Conservation (phyloP, 768 basidiomycete genomes). For the Mycena albidolilacea region DNA sequence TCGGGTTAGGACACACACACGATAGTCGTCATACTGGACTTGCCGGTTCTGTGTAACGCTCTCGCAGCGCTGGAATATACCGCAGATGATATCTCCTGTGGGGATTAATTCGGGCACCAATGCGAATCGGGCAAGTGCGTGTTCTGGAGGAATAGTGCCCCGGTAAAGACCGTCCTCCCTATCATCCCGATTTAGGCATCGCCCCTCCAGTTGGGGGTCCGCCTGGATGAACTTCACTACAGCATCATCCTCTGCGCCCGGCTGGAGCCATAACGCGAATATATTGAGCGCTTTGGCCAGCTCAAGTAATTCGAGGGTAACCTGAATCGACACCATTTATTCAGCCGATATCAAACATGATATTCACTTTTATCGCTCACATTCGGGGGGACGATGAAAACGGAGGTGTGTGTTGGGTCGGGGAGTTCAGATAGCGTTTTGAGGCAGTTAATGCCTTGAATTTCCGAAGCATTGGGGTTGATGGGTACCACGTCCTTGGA, state of each 20-base stretch:
- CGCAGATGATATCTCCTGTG: too few relatives aligned
- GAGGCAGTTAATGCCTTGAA: constrained; percentile 62
- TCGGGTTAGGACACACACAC: too few relatives aligned
- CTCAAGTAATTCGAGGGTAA: constrained; percentile 65
- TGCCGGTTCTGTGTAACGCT: too few relatives aligned
- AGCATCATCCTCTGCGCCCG: constrained; percentile 66
- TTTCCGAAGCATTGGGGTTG: constrained; percentile 59
- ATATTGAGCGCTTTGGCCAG: constrained; percentile 60
- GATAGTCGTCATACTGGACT: too few relatives aligned
- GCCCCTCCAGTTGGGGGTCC: constrained; percentile 5
- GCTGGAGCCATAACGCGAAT: constrained; percentile 75
- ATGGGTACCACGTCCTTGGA: constrained; percentile 64
- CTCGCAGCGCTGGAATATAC: too few relatives aligned
- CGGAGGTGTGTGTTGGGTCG: constrained; percentile 58
- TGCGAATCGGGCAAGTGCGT: too few relatives aligned
- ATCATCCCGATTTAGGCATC: neutral
- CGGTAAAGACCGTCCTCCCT: too few relatives aligned
- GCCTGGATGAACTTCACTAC: constrained; percentile 49
- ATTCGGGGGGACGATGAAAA: constrained; percentile 65
- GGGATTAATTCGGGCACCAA: too few relatives aligned
- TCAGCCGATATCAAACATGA: neutral
- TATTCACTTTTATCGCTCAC: constrained; percentile 34
- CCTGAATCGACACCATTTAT: constrained; percentile 44
- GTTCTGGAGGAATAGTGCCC: too few relatives aligned
- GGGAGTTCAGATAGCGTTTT: constrained; percentile 57